phyloP scores from a whole-genome alignment of 768 basidiomycete species.

The Gymnopilus dilepis region DNA sequence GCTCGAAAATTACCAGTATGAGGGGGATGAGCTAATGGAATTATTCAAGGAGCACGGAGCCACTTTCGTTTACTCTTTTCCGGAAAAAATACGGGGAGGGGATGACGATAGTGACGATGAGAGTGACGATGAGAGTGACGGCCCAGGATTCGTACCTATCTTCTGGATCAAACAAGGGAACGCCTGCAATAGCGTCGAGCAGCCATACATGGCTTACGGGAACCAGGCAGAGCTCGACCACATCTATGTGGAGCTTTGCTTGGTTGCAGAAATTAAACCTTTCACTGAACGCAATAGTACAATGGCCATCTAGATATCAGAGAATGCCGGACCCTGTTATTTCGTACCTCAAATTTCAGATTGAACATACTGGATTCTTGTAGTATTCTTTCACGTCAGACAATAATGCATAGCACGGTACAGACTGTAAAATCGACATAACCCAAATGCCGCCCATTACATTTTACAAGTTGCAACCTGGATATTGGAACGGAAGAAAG shows the following conservation, averaged over 20 bases:
- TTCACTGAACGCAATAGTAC: neutral
- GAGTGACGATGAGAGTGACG: neutral
- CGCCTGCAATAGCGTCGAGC: neutral
- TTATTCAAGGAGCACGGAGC: neutral
- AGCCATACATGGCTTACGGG: neutral
- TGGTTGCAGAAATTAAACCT: constrained; percentile 8
- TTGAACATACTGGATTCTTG: no score
- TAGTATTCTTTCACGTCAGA: no score
- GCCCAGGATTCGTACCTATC: neutral
- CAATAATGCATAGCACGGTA: no score
- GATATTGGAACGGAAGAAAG: no score
- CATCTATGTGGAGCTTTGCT: constrained; percentile 10
- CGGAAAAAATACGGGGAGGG: no score
- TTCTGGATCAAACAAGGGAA: constrained; percentile 1
- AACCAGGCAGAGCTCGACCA: neutral
- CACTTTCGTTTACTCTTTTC: neutral
- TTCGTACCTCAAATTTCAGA: no score
- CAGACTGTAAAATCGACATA: no score
- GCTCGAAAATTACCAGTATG: no score
- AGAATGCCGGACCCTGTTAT: no score
- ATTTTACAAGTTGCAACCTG: no score
- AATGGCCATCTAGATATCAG: neutral
- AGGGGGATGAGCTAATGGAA: neutral
- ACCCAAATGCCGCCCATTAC: no score
- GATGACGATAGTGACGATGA: no score